phyloP scores from a whole-genome alignment of 2,329 filamentous ascomycete genomes.

The Cercospora beticola region DNA sequence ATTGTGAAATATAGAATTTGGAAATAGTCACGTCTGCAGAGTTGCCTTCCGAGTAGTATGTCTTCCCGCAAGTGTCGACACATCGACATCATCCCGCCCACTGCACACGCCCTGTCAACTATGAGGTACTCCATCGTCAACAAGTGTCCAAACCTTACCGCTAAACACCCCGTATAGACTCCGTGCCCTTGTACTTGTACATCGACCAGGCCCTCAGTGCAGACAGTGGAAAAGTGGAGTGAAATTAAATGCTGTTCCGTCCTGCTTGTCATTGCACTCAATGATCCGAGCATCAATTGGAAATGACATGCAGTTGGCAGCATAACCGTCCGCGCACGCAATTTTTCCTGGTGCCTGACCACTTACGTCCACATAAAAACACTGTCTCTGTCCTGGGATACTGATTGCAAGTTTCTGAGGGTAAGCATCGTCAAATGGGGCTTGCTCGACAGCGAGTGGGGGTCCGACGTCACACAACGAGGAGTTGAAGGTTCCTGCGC shows the following conservation, averaged over 20 bases:
- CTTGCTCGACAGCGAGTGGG: background rate
- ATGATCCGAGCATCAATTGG: background rate
- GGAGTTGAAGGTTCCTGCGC: background rate
- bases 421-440: background rate
- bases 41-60: background rate
- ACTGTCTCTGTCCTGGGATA: background rate
- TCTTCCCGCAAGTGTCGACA: background rate
- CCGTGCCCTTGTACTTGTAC: background rate
- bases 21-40: background rate
- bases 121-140: background rate
- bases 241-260: background rate
- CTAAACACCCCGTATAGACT: background rate
- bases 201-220: background rate
- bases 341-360: background rate
- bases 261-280: background rate
- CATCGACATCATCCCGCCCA: background rate
- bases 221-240: background rate
- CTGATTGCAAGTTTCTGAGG: background rate
- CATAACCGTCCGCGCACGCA: background rate
- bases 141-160: background rate
- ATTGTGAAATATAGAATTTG: too few species aligned
- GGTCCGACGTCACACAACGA: background rate
- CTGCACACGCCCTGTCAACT: background rate
- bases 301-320: background rate
- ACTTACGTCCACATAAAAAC: background rate